Base-by-base conservation (phyloP, 495 filamentous ascomycete species). In the Bombardia bombarda region DNA sequence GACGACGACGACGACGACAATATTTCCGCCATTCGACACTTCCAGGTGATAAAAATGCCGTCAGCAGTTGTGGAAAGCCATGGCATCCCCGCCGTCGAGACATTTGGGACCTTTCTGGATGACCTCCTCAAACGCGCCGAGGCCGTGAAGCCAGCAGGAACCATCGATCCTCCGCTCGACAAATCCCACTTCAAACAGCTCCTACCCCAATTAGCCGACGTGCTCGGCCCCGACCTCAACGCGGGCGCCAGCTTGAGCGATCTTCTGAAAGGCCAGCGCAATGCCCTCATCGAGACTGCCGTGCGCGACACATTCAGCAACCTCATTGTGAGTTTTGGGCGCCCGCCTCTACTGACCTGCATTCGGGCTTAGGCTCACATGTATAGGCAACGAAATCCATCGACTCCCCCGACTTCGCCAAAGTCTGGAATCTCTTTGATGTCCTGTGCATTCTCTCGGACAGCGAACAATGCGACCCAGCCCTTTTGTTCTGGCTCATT, bases 361-460 rank as follows among this genome's bases (percentile, higher is more conserved):
- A 22, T 14, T n/a, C n/a, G 40, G 16, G 18, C 30, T 21, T 33
- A 26, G 31, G 32, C 53, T 53, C 35, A 45, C 41, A 28, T 38
- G 13, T 3, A 30, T 53, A 87, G 84, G 78, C 82, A 25, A 70
- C 72, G 13, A 84, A 73, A 12, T 70, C 79, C 4, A 93, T 93
- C 46, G 72, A 84, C 31, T 76, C 84, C 18, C 82, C 81, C 33
- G 62, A 70, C 0, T 93, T 95, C 50, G 82, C 86, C 34, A 68
- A 79, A 39, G 78, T 97, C 36, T 96, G 89, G 88, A 90, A 95
- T 56, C 73, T 99, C 13, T 75, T 99, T 38, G 92, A 99, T 61
- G 80, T 95, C 31, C 70, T 95, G 7, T 81, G 85, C 1, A 79
- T 92, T 13, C 80, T 92, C 52, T 88, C 89, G 41, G 90, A 99